Percentiles rank a stretch among this genome's conserved stretches.
Evolutionary conservation across 2,329 filamentous ascomycete species (phyloP).

Genomic region (Aspergillus tanneri): DNA sequence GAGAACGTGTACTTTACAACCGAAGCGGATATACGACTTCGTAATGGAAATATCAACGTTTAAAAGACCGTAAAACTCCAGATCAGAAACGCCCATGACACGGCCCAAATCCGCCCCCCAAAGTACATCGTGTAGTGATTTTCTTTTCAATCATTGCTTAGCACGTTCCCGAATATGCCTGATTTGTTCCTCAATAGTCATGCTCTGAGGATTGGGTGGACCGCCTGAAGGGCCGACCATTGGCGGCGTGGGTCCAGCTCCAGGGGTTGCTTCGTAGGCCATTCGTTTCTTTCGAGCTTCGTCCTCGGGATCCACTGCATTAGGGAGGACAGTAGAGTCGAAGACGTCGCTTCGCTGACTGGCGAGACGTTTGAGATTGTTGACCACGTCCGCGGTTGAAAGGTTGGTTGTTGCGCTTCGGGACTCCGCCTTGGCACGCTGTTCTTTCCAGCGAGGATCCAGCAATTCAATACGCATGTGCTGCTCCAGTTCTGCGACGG

Average conservation of each 20-base stretch:
- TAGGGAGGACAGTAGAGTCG: conserved; percentile 54
- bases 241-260: conserved; percentile 26
- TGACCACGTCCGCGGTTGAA: conserved; percentile 81
- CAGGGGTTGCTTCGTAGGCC: conserved; percentile 46
- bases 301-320: conserved; percentile 68
- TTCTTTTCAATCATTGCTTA: conserved; percentile 30
- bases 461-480: conserved; percentile 95
- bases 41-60: background rate
- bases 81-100: conserved; percentile 8
- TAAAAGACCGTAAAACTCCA: conserved; percentile 4
- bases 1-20: conserved; percentile 8
- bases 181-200: conserved; percentile 86
- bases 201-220: conserved; percentile 40
- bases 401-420: conserved; percentile 83
- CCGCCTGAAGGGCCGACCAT: conserved; percentile 31
- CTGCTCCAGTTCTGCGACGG: conserved; percentile 80
- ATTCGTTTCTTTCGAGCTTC: conserved; percentile 74
- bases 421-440: conserved; percentile 83
- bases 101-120: background rate
- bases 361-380: conserved; percentile 91
- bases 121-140: too few species aligned
- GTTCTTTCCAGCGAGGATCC: conserved; percentile 93
- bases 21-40: conserved; percentile 3
- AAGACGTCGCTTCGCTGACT: conserved; percentile 87
- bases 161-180: conserved; percentile 63